Conservation (phyloP, 2,329 filamentous ascomycete species). For the Calonectria fujianensis region DNA sequence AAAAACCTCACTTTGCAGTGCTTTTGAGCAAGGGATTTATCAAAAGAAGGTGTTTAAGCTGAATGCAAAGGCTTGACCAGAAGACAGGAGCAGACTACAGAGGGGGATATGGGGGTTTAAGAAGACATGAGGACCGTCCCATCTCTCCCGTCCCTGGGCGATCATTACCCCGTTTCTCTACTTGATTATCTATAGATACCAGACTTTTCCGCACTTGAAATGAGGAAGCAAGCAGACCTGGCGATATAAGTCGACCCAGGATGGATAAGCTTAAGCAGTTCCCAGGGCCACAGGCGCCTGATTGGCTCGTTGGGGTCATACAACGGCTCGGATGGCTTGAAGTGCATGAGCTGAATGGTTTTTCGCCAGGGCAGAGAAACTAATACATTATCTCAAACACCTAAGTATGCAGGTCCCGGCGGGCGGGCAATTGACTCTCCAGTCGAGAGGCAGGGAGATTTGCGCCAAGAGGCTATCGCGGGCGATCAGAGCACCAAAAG, state of each 20-base stretch:
- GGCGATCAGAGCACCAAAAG: slow-evolving; percentile 9
- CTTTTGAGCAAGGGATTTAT: too few species aligned
- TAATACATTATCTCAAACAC: slow-evolving; percentile 46
- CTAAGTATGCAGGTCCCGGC: slow-evolving; percentile 36
- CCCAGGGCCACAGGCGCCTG: slow-evolving; percentile 39
- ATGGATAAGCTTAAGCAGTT: slow-evolving; percentile 37
- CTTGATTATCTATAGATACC: slow-evolving; percentile 9
- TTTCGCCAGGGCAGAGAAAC: slow-evolving; percentile 40
- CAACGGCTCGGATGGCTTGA: slow-evolving; percentile 27
- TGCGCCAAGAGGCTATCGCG: slow-evolving; percentile 1
- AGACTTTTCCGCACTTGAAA: slow-evolving; percentile 18
- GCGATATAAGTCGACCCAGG: slow-evolving; percentile 34
- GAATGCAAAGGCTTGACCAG: neutral
- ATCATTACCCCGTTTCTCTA: slow-evolving; percentile 28
- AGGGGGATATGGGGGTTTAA: slow-evolving; percentile 8
- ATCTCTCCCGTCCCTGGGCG: slow-evolving; percentile 12
- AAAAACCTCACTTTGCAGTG: neutral
- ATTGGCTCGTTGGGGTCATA: slow-evolving; percentile 42
- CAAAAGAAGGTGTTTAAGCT: neutral
- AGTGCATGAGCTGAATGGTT: slow-evolving; percentile 50
- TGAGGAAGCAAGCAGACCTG: slow-evolving; percentile 23
- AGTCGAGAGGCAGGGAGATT: slow-evolving; percentile 18
- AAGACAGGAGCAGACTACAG: neutral
- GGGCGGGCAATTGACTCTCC: neutral
- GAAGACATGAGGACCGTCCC: neutral